Conservation (phyloP, 768 basidiomycete genomes). For the Collybia nuda region DNA sequence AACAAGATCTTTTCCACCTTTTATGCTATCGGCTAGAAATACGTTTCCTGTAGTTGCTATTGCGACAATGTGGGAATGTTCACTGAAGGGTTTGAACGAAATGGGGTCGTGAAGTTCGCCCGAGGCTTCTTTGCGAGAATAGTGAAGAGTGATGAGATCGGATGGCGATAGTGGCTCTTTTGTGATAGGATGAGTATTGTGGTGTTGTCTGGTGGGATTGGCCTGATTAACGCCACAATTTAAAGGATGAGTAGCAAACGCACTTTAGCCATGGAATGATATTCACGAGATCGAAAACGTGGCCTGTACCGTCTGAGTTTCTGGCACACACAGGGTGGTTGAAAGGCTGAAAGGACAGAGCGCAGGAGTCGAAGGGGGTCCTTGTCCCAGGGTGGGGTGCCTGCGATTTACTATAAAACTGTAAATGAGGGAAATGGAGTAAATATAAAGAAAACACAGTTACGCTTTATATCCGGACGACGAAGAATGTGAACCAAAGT, state of each 20-base stretch:
- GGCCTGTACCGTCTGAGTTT: slow-evolving; percentile 76
- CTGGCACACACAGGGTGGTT: slow-evolving; percentile 85
- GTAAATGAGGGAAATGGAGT: slow-evolving; percentile 11
- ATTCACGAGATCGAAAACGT: slow-evolving; percentile 86
- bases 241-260: slow-evolving; percentile 31
- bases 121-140: slow-evolving; percentile 77
- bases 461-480: slow-evolving; percentile 73
- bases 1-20: slow-evolving; percentile 83
- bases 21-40: slow-evolving; percentile 88
- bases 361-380: slow-evolving; percentile 90
- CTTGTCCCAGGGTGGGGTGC: slow-evolving; percentile 61
- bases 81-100: slow-evolving; percentile 95
- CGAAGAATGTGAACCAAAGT: slow-evolving; percentile 79
- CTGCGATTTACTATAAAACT: slow-evolving; percentile 56
- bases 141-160: slow-evolving; percentile 78
- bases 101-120: slow-evolving; percentile 95
- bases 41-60: slow-evolving; percentile 91
- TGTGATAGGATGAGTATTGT: slow-evolving; percentile 78
- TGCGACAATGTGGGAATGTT: slow-evolving; percentile 94
- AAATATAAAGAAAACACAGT: slow-evolving; percentile 11
- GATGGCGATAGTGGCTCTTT: slow-evolving; percentile 68
- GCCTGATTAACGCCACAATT: slow-evolving; percentile 1
- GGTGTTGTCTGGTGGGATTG: slow-evolving; percentile 60
- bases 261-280: slow-evolving; percentile 95
- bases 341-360: slow-evolving; percentile 89